phyloP scores from a whole-genome alignment of 2,329 filamentous ascomycete species.

The Leptographium flavum region DNA sequence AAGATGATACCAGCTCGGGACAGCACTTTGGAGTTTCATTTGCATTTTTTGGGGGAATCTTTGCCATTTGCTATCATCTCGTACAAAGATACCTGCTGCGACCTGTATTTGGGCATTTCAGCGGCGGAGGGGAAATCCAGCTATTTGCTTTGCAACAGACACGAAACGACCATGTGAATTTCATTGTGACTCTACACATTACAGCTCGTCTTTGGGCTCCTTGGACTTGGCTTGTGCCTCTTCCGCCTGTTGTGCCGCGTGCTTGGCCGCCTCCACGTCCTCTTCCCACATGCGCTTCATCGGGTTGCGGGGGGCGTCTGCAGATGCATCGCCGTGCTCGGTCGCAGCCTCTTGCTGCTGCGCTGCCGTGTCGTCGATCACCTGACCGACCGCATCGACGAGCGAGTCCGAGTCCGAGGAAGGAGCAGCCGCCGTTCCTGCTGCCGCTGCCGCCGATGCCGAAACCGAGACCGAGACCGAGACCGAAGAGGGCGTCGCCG shows the following conservation, averaged over 20 bases:
- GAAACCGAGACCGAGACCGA: background rate
- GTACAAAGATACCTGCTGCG: too few relatives aligned
- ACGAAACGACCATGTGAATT: background rate
- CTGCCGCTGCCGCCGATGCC: background rate
- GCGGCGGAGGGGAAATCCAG: too few relatives aligned
- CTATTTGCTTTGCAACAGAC: too few relatives aligned
- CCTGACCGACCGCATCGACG: slow-evolving; percentile 1
- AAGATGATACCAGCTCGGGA: background rate
- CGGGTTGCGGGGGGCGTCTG: slow-evolving; percentile 26
- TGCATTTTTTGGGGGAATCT: too few relatives aligned
- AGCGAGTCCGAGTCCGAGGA: background rate
- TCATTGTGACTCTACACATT: background rate
- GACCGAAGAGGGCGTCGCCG: background rate
- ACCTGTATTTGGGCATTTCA: too few relatives aligned
- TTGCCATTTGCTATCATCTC: too few relatives aligned
- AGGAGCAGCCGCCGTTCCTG: background rate
- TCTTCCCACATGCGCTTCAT: slow-evolving; percentile 51
- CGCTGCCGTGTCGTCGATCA: background rate
- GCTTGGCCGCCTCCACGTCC: slow-evolving; percentile 11
- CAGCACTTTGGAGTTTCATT: background rate
- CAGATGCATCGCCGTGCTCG: slow-evolving; percentile 6
- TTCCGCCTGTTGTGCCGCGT: slow-evolving; percentile 4
- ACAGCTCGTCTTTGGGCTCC: slow-evolving; percentile 17
- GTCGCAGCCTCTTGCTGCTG: background rate
- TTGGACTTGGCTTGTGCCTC: background rate